Percentiles rank a stretch among this genome's conserved stretches.
phyloP scores from a whole-genome alignment of 495 filamentous ascomycete genomes.

The Penicillium bovifimosum region DNA sequence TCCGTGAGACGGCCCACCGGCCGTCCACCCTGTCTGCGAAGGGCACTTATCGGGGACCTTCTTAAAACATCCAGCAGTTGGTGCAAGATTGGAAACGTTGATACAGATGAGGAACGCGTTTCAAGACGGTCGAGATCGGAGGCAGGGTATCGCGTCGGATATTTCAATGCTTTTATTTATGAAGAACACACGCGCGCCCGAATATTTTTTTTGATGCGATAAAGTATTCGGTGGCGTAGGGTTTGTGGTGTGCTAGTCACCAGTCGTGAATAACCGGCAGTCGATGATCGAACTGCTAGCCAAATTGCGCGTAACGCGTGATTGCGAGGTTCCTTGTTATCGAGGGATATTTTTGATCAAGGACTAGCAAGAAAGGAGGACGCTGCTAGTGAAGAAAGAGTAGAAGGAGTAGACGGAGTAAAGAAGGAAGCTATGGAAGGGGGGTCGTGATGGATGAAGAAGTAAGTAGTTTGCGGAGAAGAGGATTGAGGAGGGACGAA shows the following conservation, averaged over 20 bases:
- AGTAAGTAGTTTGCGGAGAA: no score
- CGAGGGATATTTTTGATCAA: background rate
- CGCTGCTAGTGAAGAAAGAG: no score
- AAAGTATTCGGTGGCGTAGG: background rate
- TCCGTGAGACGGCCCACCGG: slow-evolving; percentile 43
- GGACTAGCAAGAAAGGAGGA: background rate
- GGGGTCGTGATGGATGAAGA: no score
- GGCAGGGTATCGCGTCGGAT: background rate
- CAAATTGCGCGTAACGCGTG: background rate
- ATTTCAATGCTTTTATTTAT: no score
- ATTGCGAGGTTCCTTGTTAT: background rate
- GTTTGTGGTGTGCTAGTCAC: background rate
- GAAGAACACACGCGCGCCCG: background rate
- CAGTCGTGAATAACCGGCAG: background rate
- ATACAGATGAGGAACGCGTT: background rate
- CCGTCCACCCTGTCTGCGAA: slow-evolving; percentile 38
- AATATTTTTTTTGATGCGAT: background rate
- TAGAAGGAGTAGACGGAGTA: background rate
- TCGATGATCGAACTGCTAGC: background rate
- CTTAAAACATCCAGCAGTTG: slow-evolving; percentile 16
- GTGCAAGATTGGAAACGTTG: background rate
- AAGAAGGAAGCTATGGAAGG: no score
- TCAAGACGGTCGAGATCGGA: background rate
- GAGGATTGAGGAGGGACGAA: no score
- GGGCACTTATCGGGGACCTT: slow-evolving; percentile 14